Evolutionary conservation across 208 protist species (phyloP).

Genomic region (Blechomonas ayalai): DNA sequence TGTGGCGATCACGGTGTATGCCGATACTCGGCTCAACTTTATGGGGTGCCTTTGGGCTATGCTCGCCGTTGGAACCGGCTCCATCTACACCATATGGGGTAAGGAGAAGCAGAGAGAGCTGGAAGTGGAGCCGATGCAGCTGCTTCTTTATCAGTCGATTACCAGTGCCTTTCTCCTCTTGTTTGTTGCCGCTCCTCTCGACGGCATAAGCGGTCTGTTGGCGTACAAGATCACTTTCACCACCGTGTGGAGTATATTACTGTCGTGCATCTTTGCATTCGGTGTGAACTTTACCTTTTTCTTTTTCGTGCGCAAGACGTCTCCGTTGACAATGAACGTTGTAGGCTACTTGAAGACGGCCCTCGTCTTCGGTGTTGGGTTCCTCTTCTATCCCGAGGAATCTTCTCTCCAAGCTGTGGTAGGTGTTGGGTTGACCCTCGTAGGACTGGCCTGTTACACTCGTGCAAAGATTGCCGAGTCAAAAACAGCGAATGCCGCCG

Average conservation of each 20-base stretch:
- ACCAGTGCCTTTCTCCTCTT: conserved; percentile 70
- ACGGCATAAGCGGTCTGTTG: conserved; percentile 26
- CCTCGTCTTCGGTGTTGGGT: conserved; percentile 62
- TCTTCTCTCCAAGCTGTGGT: conserved; percentile 19
- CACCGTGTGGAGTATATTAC: conserved; percentile 49
- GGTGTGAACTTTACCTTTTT: conserved; percentile 90
- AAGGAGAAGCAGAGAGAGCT: conserved; percentile 86
- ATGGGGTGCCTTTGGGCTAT: conserved; percentile 51
- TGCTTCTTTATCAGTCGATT: conserved; percentile 84
- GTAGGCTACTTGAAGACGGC: conserved; percentile 76
- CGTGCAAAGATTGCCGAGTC: conserved; percentile 16
- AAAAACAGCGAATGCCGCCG: not conserved
- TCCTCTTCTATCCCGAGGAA: conserved; percentile 37
- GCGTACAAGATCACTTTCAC: conserved; percentile 44
- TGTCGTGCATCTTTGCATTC: conserved; percentile 79
- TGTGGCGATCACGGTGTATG: conserved; percentile 56
- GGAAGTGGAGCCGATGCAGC: conserved; percentile 62
- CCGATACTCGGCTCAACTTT: conserved; percentile 51
- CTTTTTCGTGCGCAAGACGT: conserved; percentile 72
- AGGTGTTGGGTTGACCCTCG: conserved; percentile 45
- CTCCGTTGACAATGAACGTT: conserved; percentile 80
- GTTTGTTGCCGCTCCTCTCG: conserved; percentile 53
- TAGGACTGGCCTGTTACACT: conserved; percentile 56
- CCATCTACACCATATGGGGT: conserved; percentile 89
- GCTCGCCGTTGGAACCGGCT: conserved; percentile 67